These are phyloP conservation scores for Globisporangium middletonii DNA, from an alignment of 352 stramenopile genomes.

Conservation along the genomic window DNA sequence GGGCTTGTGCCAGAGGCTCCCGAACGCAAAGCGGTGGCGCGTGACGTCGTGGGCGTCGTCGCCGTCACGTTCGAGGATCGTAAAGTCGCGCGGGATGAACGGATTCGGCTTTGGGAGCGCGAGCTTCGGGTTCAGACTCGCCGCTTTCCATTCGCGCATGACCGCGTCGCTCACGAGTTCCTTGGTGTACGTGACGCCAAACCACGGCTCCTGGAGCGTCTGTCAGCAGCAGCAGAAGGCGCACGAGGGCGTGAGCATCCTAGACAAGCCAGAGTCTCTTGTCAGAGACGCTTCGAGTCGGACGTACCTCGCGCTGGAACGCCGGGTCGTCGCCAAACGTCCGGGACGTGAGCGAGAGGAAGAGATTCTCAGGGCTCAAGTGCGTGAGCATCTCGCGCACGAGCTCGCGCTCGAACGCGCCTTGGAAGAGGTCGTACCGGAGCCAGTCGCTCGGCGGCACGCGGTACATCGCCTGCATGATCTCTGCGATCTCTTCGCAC, in stretches of 20 bases:
- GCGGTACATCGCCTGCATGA: conserved; percentile 71
- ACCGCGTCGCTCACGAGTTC: conserved; percentile 28
- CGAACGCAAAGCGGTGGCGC: conserved; percentile 31
- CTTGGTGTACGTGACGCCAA: conserved; percentile 48
- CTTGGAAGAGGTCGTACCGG: conserved; percentile 60
- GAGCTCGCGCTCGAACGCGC: conserved; percentile 34
- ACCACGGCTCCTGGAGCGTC: conserved; percentile 53
- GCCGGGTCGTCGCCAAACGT: conserved; percentile 26
- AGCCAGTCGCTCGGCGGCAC: conserved; percentile 48
- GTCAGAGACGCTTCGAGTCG: not conserved
- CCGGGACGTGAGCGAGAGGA: conserved; percentile 46
- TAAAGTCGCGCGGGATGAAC: conserved; percentile 69
- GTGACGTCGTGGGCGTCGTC: conserved; percentile 19
- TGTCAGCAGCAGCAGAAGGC: conserved; percentile 7
- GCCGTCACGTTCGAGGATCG: conserved; percentile 30
- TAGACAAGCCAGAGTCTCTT: not conserved
- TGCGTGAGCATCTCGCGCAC: conserved; percentile 34
- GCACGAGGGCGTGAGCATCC: not conserved
- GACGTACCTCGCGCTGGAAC: conserved; percentile 30
- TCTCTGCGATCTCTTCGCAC: conserved; percentile 61
- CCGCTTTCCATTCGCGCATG: conserved; percentile 35
- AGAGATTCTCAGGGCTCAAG: conserved; percentile 43
- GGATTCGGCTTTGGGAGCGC: conserved; percentile 52
- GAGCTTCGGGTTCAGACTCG: conserved; percentile 31
- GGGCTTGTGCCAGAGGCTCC: conserved; percentile 58